Conservation (phyloP, 2,329 filamentous ascomycete genomes). For the Simplicillium aogashimaense region DNA sequence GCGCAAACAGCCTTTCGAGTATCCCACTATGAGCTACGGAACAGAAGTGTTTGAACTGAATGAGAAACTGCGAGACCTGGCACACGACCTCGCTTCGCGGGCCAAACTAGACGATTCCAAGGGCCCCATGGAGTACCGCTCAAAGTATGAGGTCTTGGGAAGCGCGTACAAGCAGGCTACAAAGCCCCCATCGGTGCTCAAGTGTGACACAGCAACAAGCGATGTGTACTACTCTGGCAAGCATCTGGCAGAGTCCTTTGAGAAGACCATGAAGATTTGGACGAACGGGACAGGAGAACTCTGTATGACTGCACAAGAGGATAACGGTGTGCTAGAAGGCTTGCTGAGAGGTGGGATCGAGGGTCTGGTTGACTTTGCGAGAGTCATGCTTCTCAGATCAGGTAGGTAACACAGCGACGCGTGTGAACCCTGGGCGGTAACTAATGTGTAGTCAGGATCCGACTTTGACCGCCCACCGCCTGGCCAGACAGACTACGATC, state of each 20-base stretch:
- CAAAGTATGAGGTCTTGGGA: slow-evolving; percentile 35
- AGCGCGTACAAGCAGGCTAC: slow-evolving; percentile 30
- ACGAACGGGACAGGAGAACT: slow-evolving; percentile 61
- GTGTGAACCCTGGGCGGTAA: not conserved
- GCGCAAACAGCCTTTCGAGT: slow-evolving; percentile 39
- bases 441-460: slow-evolving; percentile 29
- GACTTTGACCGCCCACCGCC: slow-evolving; percentile 64
- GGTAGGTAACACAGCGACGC: slow-evolving; percentile 21
- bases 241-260: slow-evolving; percentile 52
- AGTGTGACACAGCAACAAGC: slow-evolving; percentile 59
- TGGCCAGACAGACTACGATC: slow-evolving; percentile 42
- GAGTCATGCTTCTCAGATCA: slow-evolving; percentile 59
- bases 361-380: slow-evolving; percentile 52
- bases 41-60: slow-evolving; percentile 63
- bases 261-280: slow-evolving; percentile 50
- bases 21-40: slow-evolving; percentile 51
- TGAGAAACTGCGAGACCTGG: slow-evolving; percentile 42
- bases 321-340: slow-evolving; percentile 59
- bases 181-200: slow-evolving; percentile 42
- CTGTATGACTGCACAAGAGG: slow-evolving; percentile 64
- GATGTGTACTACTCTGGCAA: slow-evolving; percentile 63
- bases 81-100: slow-evolving; percentile 36
- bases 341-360: slow-evolving; percentile 48
- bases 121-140: slow-evolving; percentile 41
- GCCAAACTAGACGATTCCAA: slow-evolving; percentile 43